Conservation (phyloP, 192 early-diverging fungal species). For the Backusella australiensis region DNA sequence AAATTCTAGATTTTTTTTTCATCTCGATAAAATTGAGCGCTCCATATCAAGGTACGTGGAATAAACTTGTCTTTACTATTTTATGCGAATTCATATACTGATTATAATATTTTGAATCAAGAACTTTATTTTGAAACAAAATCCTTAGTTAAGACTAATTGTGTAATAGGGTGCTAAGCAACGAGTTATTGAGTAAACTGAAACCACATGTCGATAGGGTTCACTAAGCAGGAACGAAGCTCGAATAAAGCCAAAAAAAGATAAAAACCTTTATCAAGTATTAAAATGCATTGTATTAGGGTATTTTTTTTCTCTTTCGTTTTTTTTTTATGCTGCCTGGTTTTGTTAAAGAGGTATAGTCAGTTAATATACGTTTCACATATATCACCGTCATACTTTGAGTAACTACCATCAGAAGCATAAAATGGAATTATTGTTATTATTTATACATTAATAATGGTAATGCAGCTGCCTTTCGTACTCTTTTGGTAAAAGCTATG, state of each 20-base stretch:
- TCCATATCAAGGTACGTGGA: not conserved
- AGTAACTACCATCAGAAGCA: too few relatives aligned
- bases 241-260: too few relatives aligned
- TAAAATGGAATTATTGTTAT: too few relatives aligned
- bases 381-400: too few relatives aligned
- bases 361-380: too few relatives aligned
- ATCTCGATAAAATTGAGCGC: not conserved
- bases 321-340: not conserved
- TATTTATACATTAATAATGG: too few relatives aligned
- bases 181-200: not conserved
- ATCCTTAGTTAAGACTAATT: not conserved
- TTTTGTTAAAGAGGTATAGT: too few relatives aligned
- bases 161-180: not conserved
- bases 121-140: not conserved
- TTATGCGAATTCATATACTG: not conserved
- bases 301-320: not conserved
- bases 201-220: not conserved
- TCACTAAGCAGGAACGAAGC: not conserved
- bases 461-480: too few relatives aligned
- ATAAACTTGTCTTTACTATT: not conserved
- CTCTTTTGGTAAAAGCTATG: too few relatives aligned
- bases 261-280: not conserved
- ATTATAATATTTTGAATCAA: not conserved
- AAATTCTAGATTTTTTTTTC: not conserved
- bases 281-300: not conserved